Evolutionary conservation across 2,329 filamentous ascomycete genomes (phyloP), one percentile per base, ranked within the genome.

Genomic region (Arachnomyces sp.): DNA sequence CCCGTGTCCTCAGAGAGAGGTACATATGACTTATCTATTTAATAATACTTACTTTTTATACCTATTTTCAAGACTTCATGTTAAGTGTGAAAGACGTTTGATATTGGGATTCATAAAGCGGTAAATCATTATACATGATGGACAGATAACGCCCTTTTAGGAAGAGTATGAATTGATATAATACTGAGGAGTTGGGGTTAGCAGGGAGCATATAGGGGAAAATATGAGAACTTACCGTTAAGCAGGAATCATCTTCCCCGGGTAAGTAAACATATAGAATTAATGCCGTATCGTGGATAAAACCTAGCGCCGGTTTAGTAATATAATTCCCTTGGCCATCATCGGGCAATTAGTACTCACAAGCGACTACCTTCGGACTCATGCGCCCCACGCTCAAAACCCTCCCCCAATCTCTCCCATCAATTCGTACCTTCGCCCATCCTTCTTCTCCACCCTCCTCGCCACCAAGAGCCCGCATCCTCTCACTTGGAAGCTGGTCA

Each of bases 331-430:
- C 20, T 25, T 25, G 5, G 20, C 20, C 20, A 25, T 9, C 20
- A 39, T 11, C 34, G 28, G 31, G 56, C n/a, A n/a, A n/a, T n/a
- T n/a, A n/a, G n/a, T 13, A 57, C 76, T 66, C 48, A 81, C 89
- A 95, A 42, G 89, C 92, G 68, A 96, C 92, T 38, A 96, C 90
- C 50, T 87, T 75, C 1, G 88, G 90, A 51, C 92, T 90, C 20
- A 96, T 67, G 37, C 89, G 73, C 1, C 90, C 90, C 9, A 96
- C 89, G 60, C 87, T 93, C 49, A 98, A 71, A n/a, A 96, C 90
- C 50, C 78, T 79, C 25, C 87, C 87, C 90, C 92, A 96, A 59
- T 98, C 92, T 59, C 80, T 83, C 28, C 88, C 92, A 64, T 96
- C 92, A 16, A 96, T 88, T 39, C 85, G 74, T 28, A 96, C 90